Evolutionary conservation across 2,329 filamentous ascomycete genomes (phyloP), one percentile per base, ranked within the genome.

Genomic region (Lasiodiplodia citricola): DNA sequence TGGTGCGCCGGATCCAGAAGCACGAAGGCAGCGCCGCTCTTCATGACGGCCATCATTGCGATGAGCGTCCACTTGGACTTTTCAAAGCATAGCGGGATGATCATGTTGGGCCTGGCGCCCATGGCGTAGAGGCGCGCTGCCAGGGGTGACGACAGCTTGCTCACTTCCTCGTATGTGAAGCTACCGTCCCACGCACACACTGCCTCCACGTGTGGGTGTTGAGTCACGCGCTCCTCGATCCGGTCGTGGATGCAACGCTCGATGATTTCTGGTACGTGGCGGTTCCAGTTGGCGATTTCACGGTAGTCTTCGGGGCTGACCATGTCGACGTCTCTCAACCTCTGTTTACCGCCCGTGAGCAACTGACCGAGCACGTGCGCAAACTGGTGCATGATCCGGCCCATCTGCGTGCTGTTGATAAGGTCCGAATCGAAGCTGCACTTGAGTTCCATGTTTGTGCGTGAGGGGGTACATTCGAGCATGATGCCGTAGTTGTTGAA

Each of bases 11-110:
- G 91, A 1, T 92, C 84, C 3, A 97, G 83, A 0, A 93, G 92
- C n/a, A 97, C 80, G 74, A 96, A 96, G 8, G 89, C 92, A 73
- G 89, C 90, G 11, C 93, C 92, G 4, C 88, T 82, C 74, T 96
- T 96, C 37, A 93, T 78, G 28, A 90, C 86, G 1, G 88, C 93
- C 35, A 97, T 82, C 35, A 97, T 92, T 0, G 89, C 85, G 35
- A 90, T 83, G 74, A 97, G 97, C 0, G 96, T 80, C 28, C 88
- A 78, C 1, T 88, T 78, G 0, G 90, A 94, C 75, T 96, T 96
- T 25, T 94, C 87, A 87, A 96, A 90, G 57, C 91, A 83, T 52
- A 97, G 86, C 38, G 89, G 90, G n/a, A 96, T 82, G 11, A 92
- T 80, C 18, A 87, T 83, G 8, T 89, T 86, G 1, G 83, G 78